These are phyloP conservation scores for Metschnikowia continentalis DNA, from an alignment of 805 yeast species.

Conservation along the genomic window DNA sequence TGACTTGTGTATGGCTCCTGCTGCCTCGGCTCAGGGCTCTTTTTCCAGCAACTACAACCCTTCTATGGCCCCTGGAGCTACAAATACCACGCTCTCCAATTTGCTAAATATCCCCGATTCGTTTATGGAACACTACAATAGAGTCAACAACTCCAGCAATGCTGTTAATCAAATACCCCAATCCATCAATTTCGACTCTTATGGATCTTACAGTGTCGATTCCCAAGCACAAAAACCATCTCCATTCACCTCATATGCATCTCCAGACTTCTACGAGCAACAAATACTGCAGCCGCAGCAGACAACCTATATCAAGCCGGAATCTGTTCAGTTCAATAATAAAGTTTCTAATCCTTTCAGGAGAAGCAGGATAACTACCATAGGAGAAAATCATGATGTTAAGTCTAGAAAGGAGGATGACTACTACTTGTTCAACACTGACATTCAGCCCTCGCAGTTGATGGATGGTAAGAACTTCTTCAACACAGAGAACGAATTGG, in stretches of 20 bases:
- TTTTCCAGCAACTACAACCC: slow-evolving; percentile 2
- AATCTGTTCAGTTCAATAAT: slow-evolving; percentile 7
- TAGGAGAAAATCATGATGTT: slow-evolving; percentile 20
- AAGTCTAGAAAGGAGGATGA: slow-evolving; percentile 31
- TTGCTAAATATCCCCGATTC: slow-evolving; percentile 32
- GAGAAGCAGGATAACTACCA: slow-evolving; percentile 32
- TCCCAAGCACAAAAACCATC: slow-evolving; percentile 9
- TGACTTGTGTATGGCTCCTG: slow-evolving; percentile 43
- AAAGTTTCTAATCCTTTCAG: slow-evolving; percentile 11
- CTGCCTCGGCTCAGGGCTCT: slow-evolving; percentile 7
- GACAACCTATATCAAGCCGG: slow-evolving; percentile 10
- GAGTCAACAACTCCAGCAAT: slow-evolving; percentile 14
- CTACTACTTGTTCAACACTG: slow-evolving; percentile 36
- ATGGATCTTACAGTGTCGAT: slow-evolving; percentile 14
- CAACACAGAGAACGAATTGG: slow-evolving; percentile 23
- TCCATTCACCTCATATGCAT: slow-evolving; percentile 40
- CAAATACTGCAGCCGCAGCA: slow-evolving; percentile 9
- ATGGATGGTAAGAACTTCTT: slow-evolving; percentile 22
- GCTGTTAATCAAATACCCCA: slow-evolving; percentile 13
- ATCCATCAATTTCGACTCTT: slow-evolving; percentile 6
- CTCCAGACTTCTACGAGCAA: slow-evolving; percentile 26
- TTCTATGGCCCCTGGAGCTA: slow-evolving; percentile 10
- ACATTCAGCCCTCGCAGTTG: slow-evolving; percentile 39
- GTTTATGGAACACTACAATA: slow-evolving; percentile 23
- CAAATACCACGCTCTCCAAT: slow-evolving; percentile 11